A percentile compares a stretch with the other conserved stretches of the same genome.
These are phyloP conservation scores for Lachancea thermotolerans DNA, from an alignment of 805 yeast genomes.

Conservation along the genomic window DNA sequence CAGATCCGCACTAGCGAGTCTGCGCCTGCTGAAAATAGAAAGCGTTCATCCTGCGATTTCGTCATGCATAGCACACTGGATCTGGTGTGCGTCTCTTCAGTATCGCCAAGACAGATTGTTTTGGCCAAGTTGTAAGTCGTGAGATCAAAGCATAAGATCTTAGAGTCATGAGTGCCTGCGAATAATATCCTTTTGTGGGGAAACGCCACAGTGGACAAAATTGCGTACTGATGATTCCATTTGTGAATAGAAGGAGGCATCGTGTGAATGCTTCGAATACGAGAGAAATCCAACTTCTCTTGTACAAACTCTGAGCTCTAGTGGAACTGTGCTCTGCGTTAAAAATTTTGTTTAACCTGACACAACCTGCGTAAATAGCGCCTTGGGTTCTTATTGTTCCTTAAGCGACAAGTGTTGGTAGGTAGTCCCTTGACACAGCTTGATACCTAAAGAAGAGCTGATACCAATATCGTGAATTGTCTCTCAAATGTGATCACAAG, in stretches of 20 bases:
- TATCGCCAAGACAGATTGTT: conserved; percentile 37
- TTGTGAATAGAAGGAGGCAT: conserved; percentile 46
- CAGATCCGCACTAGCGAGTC: conserved; percentile 87
- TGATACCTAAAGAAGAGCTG: too few relatives aligned
- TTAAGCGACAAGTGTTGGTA: too few relatives aligned
- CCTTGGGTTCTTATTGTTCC: too few relatives aligned
- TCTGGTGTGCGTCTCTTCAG: conserved; percentile 23
- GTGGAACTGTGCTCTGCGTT: too few relatives aligned
- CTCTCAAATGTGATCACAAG: too few relatives aligned
- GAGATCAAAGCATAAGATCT: conserved; percentile 64
- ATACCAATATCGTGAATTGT: too few relatives aligned
- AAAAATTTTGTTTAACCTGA: too few relatives aligned
- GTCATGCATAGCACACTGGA: conserved; percentile 59
- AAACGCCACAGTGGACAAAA: conserved; percentile 63
- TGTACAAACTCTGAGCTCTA: too few relatives aligned
- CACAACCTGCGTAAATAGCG: too few relatives aligned
- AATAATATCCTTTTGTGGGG: conserved; percentile 53
- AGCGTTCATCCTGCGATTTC: conserved; percentile 45
- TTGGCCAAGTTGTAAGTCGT: conserved; percentile 47
- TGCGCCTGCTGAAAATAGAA: conserved; percentile 77
- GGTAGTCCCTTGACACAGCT: too few relatives aligned
- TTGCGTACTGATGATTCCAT: conserved; percentile 71
- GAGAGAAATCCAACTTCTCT: too few relatives aligned
- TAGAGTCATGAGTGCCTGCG: conserved; percentile 89
- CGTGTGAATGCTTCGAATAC: too few relatives aligned